Evolutionary conservation across 2,329 filamentous ascomycete species (phyloP).

Genomic region (Stagonosporopsis cucurbitacearum): DNA sequence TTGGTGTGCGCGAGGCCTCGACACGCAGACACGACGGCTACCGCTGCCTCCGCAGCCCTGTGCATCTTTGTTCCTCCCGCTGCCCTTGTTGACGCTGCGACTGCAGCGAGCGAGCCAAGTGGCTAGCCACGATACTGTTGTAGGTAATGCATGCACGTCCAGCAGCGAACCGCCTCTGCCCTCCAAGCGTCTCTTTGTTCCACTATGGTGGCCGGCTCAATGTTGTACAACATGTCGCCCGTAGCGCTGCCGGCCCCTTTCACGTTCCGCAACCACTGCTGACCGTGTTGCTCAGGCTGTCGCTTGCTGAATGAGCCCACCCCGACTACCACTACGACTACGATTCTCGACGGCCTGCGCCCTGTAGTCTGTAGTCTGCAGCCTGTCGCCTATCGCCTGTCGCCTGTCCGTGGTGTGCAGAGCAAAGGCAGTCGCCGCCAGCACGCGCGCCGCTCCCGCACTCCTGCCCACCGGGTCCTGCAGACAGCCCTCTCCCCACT

Average conservation of each 20-base stretch:
- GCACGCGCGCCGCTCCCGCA: conserved; percentile 30
- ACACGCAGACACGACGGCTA: conserved; percentile 11
- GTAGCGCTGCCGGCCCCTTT: conserved; percentile 38
- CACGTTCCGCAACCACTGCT: conserved; percentile 36
- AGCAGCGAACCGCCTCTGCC: conserved; percentile 28
- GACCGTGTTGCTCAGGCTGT: conserved; percentile 37
- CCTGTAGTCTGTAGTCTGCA: too few species aligned
- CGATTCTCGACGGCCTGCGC: conserved; percentile 4
- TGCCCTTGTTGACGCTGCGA: conserved; percentile 18
- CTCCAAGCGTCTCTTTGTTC: conserved; percentile 38
- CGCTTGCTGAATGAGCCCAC: conserved; percentile 28
- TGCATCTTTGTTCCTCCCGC: conserved; percentile 28
- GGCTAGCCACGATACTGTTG: too few species aligned
- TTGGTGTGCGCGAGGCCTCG: conserved; percentile 13
- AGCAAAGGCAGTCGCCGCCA: conserved; percentile 18
- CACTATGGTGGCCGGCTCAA: conserved; percentile 39
- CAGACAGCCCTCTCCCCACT: conserved; percentile 25
- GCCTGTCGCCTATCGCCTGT: too few species aligned
- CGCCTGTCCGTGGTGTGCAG: conserved; percentile 1
- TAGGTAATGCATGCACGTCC: conserved; percentile 36
- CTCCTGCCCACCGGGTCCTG: conserved; percentile 27
- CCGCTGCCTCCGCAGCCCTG: conserved; percentile 11
- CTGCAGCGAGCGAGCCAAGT: conserved; percentile 15
- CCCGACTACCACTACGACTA: conserved; percentile 17
- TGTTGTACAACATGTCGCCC: conserved; percentile 44